These are phyloP conservation scores for Nidularia sp. DNA, from an alignment of 768 basidiomycete genomes.

Conservation along the genomic window DNA sequence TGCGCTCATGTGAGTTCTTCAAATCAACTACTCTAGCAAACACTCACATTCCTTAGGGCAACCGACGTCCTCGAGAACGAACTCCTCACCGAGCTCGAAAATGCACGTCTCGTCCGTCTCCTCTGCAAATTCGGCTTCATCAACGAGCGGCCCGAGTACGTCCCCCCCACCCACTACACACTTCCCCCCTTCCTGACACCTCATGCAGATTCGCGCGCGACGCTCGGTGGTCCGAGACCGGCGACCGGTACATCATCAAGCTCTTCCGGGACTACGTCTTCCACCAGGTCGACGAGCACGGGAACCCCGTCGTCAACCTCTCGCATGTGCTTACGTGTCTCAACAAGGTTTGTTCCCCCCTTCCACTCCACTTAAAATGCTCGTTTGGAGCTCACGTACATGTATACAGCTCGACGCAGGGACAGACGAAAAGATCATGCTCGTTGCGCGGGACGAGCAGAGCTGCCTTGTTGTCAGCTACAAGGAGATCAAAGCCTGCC, in stretches of 20 bases:
- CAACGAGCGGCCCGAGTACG: constrained; percentile 98
- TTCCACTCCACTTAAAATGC: background rate
- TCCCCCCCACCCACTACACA: constrained; percentile 9
- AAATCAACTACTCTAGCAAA: background rate
- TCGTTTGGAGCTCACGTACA: background rate
- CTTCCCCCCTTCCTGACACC: background rate
- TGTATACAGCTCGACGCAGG: constrained; percentile 78
- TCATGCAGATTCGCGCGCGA: constrained; percentile 84
- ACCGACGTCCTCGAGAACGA: constrained; percentile 81
- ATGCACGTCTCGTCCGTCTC: constrained; percentile 84
- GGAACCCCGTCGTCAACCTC: constrained; percentile 85
- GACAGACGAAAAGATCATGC: constrained; percentile 91
- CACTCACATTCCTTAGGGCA: constrained; percentile 41
- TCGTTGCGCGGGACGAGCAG: constrained; percentile 93
- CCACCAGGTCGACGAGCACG: constrained; percentile 91
- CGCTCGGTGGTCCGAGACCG: constrained; percentile 96
- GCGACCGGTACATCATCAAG: constrained; percentile 96
- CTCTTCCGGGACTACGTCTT: constrained; percentile 98
- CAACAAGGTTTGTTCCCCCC: constrained; percentile 68
- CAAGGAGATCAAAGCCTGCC: constrained; percentile 83
- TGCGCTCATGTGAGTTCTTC: constrained; percentile 58
- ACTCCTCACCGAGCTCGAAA: constrained; percentile 87
- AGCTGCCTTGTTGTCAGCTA: constrained; percentile 93
- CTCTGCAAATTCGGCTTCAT: constrained; percentile 96
- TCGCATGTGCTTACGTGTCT: constrained; percentile 88